These are phyloP conservation scores for Mycena indigotica DNA, from an alignment of 768 basidiomycete genomes.

Conservation along the genomic window DNA sequence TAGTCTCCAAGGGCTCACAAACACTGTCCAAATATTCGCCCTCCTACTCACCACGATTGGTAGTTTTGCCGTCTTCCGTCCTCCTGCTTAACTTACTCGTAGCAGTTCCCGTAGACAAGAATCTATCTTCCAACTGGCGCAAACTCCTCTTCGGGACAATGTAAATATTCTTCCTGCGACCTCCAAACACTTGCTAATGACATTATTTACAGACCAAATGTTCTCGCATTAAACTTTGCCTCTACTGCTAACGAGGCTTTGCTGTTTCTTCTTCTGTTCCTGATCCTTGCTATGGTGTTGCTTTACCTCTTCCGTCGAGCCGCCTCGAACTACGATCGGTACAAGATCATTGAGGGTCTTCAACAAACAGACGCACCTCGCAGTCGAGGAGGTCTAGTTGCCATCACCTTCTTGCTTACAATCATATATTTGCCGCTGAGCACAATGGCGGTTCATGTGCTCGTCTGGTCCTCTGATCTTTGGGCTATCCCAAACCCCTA, in stretches of 20 bases:
- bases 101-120: constrained; percentile 43
- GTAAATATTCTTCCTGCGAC: constrained; percentile 39
- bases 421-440: constrained; percentile 76
- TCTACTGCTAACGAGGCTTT: constrained; percentile 61
- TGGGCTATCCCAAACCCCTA: constrained; percentile 77
- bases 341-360: constrained; percentile 55
- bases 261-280: constrained; percentile 60
- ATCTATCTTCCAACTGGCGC: constrained; percentile 54
- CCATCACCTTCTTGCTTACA: constrained; percentile 65
- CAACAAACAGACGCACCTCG: constrained; percentile 46
- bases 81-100: constrained; percentile 2
- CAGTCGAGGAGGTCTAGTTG: constrained; percentile 55
- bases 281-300: constrained; percentile 52
- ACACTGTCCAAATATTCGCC: constrained; percentile 73
- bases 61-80: constrained; percentile 24
- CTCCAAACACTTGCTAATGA: constrained; percentile 9
- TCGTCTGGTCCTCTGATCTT: constrained; percentile 77
- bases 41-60: constrained; percentile 69
- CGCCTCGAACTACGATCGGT: constrained; percentile 49
- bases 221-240: constrained; percentile 74
- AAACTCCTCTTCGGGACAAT: constrained; percentile 67
- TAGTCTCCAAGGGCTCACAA: constrained; percentile 67
- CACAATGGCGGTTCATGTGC: constrained; percentile 74
- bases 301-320: constrained; percentile 62
- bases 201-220: constrained; percentile 61